Base-by-base conservation (phyloP, 2,329 filamentous ascomycete genomes). In the Aspergillus glaucus region DNA sequence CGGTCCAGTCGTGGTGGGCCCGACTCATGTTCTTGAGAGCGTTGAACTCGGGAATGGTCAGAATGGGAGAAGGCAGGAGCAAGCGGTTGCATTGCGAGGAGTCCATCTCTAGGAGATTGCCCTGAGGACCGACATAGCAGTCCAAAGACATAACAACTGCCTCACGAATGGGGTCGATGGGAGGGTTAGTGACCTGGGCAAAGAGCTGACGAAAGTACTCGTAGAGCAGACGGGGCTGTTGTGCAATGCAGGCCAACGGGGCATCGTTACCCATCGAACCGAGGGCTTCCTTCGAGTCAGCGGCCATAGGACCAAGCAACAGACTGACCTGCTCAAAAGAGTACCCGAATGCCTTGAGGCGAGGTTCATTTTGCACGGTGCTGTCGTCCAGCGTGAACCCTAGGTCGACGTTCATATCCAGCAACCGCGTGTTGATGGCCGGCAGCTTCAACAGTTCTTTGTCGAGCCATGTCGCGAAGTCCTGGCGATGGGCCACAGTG, bases 181-280 rank as follows among this genome's bases (percentile, higher is more conserved):
- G 92, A 58, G 92, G 92, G 71, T 97, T 97, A 53, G 92, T 97
- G 68, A 97, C 92, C 74, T 97, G 92, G 8, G 92, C 92, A 69
- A 97, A 97, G 40, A 97, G 84, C 75, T 97, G 88, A 54, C 92
- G 85, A 85, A 97, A 97, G 75, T 97, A 97, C 70, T 96, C 92
- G 69, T 88, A 95, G 17, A 96, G 80, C 47, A 95, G 78, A 59
- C 91, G 87, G 58, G 92, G 90, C 54, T 91, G 87, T 56, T 87
- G 81, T n/a, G 92, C 87, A 66, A 97, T 78, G 69, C 90, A 95
- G 46, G 92, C 92, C 55, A 97, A 77, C 40, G 92, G 92, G 41
- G 88, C 88, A 75, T 97, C 92, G 66, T 97, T 97, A 61, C 92
- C 92, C 92, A 97, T 97, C 51, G 92, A 97, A 37, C 92, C 92